phyloP scores from a whole-genome alignment of 345 rosid genomes.

The Lepidium sativum region DNA sequence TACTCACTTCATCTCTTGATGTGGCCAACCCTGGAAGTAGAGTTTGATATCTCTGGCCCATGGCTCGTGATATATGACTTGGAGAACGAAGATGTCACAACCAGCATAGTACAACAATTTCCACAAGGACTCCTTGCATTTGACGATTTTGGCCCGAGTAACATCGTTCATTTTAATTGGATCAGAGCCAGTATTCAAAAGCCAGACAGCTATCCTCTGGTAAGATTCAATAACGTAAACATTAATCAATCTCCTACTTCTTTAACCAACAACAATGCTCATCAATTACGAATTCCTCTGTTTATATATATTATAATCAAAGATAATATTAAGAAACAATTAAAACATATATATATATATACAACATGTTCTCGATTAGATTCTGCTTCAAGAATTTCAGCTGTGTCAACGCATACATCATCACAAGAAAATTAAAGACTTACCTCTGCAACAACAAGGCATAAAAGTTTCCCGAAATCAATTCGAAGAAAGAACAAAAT shows the following conservation, averaged over 20 bases:
- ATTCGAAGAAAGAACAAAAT: not conserved
- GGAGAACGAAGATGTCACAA: constrained; percentile 57
- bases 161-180: constrained; percentile 45
- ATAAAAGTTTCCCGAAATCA: not conserved
- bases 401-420: not conserved
- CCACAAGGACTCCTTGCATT: constrained; percentile 92
- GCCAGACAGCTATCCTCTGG: constrained; percentile 64
- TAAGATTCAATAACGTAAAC: not conserved
- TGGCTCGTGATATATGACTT: constrained; percentile 44
- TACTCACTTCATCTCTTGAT: constrained; percentile 83
- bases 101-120: constrained; percentile 62
- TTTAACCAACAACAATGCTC: not conserved
- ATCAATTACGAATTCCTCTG: not conserved
- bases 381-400: not conserved
- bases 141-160: constrained; percentile 41
- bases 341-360: not conserved
- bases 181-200: constrained; percentile 32
- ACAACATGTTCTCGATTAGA: not conserved
- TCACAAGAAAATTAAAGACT: not conserved
- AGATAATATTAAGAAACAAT: not conserved
- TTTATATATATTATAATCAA: not conserved
- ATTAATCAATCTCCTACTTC: not conserved
- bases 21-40: constrained; percentile 76
- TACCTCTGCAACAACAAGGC: not conserved
- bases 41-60: constrained; percentile 61